These are phyloP conservation scores for Dipsacomyces acuminosporus DNA, from an alignment of 371 early-diverging fungal species.

Conservation along the genomic window DNA sequence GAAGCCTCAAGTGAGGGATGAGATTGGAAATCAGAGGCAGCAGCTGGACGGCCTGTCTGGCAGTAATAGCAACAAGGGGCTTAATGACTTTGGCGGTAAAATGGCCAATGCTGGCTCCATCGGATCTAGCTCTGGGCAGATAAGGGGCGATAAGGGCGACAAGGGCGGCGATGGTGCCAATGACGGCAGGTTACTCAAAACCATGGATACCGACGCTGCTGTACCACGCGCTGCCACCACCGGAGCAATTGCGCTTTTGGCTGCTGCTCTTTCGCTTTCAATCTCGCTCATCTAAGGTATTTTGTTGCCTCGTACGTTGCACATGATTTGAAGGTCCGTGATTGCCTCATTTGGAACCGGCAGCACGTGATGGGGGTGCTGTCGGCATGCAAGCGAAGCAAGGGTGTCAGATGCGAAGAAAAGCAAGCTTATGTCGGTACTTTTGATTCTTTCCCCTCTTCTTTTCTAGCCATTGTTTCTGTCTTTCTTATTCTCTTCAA, in stretches of 20 bases:
- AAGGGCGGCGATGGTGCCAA: neutral
- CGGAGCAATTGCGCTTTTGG: neutral
- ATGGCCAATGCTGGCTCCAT: neutral
- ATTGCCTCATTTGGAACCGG: neutral
- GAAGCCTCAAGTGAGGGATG: too few species aligned
- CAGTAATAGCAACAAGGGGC: too few species aligned
- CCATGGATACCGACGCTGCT: too few species aligned
- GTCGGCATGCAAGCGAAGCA: too few species aligned
- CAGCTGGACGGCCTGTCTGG: too few species aligned
- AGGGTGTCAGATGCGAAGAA: too few species aligned
- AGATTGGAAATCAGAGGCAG: too few species aligned
- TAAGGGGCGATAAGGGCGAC: neutral
- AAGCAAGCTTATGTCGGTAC: too few species aligned
- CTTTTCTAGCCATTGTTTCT: neutral
- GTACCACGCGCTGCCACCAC: too few species aligned
- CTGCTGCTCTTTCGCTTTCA: neutral
- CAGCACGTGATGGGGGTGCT: too few species aligned
- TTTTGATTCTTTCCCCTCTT: neutral
- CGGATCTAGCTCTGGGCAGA: neutral
- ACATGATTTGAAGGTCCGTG: neutral
- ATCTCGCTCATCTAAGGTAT: neutral
- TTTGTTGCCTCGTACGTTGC: neutral
- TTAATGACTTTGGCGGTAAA: neutral
- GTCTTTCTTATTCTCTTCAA: neutral
- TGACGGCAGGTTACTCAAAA: too few species aligned